Base-by-base conservation (phyloP, 148 eudicot genomes). In the Rhododendron henanense region DNA sequence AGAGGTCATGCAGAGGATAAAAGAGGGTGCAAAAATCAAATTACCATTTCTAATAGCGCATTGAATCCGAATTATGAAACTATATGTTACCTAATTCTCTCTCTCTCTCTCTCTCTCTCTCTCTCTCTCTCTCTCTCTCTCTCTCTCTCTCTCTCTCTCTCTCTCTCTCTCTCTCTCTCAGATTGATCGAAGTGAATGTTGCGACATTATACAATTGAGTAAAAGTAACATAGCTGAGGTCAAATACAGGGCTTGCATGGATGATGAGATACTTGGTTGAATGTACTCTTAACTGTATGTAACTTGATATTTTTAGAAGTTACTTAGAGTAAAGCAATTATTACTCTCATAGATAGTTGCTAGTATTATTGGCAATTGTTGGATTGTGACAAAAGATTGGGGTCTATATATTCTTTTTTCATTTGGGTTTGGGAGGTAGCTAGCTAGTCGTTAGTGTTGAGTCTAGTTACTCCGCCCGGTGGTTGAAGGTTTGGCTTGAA, bases 141-240 rank as follows among this genome's bases (percentile, higher is more conserved):
- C 6, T 39, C 39, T 86, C n/a, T 77, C 28, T 28, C 39, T 86
- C n/a, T 77, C n/a, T 53, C 6, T 39, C 39, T 86, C n/a, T 77
- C 28, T 28, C 39, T 86, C n/a, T 77, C 23, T 78, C 48, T 67
- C 35, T 21, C 45, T 85, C 44, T 79, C 35, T 2, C 41, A 88
- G 90, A 41, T 44, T 31, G 88, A 82, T 55, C 74, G 88, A 80
- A 86, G 88, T 78, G 90, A 88, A 79, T 88, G 90, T 44, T 88
- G 90, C 57, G 90, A 88, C 41, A 21, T 88, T 33, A 35, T 14
- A 23, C 6, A 44, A 19, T 16, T 15, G 55, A 31, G 21, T 44
- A 69, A 31, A 5, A 78, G 23, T 33, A 75, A 81, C 57, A 75
- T 15, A 19, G 81, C 44, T 2, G 65, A 74, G 47, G 50, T 87